phyloP scores from a whole-genome alignment of 768 basidiomycete genomes.

The Lactarius tabidus region DNA sequence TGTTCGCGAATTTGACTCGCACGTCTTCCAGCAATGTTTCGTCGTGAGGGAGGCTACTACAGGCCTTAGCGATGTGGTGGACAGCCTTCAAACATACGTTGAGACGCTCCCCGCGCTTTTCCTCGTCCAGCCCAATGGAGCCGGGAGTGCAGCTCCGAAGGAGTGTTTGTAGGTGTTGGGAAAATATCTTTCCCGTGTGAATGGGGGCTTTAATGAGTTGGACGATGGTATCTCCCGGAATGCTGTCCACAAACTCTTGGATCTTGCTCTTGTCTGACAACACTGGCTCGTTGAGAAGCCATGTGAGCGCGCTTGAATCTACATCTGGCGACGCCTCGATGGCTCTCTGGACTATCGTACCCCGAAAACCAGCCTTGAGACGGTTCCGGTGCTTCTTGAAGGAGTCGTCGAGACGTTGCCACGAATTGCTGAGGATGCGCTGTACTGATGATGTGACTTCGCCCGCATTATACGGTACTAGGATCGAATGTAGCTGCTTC shows the following conservation, averaged over 20 bases:
- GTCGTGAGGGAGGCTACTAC: neutral
- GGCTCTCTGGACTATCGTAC: neutral
- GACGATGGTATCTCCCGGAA: neutral
- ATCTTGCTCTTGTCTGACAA: neutral
- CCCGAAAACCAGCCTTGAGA: constrained; percentile 2
- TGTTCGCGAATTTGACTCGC: neutral
- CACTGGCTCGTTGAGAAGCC: neutral
- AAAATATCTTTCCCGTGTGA: neutral
- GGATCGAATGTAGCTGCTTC: neutral
- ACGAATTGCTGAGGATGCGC: neutral
- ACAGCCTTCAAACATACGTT: neutral
- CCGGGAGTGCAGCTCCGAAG: neutral
- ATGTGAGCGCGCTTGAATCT: neutral
- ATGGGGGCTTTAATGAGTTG: neutral
- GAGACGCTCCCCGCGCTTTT: neutral
- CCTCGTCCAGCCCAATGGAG: neutral
- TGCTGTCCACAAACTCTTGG: constrained; percentile 3
- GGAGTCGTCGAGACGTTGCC: neutral
- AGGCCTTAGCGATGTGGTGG: neutral
- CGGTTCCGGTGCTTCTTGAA: neutral
- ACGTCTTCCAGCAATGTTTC: neutral
- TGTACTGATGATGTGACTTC: neutral
- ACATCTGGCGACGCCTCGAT: neutral
- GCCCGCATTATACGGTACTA: neutral
- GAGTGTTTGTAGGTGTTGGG: neutral